Conservation (phyloP, 768 basidiomycete species). For the Clathrus columnatus region DNA sequence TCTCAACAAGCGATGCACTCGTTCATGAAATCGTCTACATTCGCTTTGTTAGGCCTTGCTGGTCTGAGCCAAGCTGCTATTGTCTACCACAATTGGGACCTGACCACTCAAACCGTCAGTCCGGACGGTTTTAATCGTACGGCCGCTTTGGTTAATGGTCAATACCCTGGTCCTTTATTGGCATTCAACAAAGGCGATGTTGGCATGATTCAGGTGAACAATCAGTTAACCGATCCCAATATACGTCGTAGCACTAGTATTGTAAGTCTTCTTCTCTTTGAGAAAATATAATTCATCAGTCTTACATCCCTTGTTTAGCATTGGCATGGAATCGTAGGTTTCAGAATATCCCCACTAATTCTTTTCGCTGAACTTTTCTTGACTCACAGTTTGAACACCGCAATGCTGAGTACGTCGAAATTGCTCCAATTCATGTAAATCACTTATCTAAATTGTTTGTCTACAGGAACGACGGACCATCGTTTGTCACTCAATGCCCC, state of each 20-base stretch:
- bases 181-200: constrained; percentile 28
- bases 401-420: constrained; percentile 1
- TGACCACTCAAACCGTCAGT: constrained; percentile 21
- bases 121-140: constrained; percentile 45
- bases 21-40: not conserved
- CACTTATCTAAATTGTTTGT: not conserved
- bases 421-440: not conserved
- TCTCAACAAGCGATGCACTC: too few relatives aligned
- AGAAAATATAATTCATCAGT: not conserved
- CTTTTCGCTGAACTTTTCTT: not conserved
- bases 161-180: constrained; percentile 42
- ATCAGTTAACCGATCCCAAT: constrained; percentile 34
- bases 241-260: constrained; percentile 45
- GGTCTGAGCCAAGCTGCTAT: not conserved
- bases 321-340: constrained; percentile 10
- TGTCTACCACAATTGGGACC: not conserved
- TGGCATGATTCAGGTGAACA: constrained; percentile 37
- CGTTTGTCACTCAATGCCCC: constrained; percentile 40
- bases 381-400: constrained; percentile 4
- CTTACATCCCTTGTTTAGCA: not conserved
- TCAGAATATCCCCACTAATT: not conserved
- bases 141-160: constrained; percentile 37
- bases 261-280: constrained; percentile 23
- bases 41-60: not conserved
- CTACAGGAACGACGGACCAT: constrained; percentile 6